phyloP scores from a whole-genome alignment of 129 eudicot species.

The Lactuca sativa region DNA sequence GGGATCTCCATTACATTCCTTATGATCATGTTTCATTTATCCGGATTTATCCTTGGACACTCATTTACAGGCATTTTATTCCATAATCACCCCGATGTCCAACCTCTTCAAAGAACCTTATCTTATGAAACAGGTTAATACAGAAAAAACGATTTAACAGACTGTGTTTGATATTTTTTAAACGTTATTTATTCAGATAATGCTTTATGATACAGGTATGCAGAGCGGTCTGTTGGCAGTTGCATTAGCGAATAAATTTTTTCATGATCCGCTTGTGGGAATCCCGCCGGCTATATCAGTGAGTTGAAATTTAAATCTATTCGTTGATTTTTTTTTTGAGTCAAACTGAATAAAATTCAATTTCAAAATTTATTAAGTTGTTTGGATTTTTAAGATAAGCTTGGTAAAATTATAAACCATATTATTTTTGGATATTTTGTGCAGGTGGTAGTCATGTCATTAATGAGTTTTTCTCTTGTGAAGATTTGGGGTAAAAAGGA shows the following conservation, averaged over 20 bases:
- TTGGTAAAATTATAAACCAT: neutral
- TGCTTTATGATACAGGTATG: conserved; percentile 55
- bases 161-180: neutral
- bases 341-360: neutral
- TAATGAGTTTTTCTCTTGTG: conserved; percentile 83
- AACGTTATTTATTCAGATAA: no score
- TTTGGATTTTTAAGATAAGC: neutral
- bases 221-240: conserved; percentile 91
- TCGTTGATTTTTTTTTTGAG: neutral
- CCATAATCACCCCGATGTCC: conserved; percentile 52
- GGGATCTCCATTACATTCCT: conserved; percentile 64
- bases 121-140: conserved; percentile 69
- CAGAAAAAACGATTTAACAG: neutral
- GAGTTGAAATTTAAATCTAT: conserved; percentile 23
- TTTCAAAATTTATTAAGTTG: no score
- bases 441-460: conserved; percentile 82
- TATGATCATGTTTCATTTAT: conserved; percentile 58
- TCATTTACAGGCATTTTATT: conserved; percentile 58
- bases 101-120: conserved; percentile 82
- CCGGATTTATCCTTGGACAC: conserved; percentile 65
- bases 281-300: conserved; percentile 91
- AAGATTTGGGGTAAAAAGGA: conserved; percentile 72
- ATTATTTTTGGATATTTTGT: conserved; percentile 3
- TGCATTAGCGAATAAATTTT: conserved; percentile 83
- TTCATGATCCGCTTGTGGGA: conserved; percentile 73